Base-by-base conservation (phyloP, 352 stramenopile species). In the Pythium graminicola region DNA sequence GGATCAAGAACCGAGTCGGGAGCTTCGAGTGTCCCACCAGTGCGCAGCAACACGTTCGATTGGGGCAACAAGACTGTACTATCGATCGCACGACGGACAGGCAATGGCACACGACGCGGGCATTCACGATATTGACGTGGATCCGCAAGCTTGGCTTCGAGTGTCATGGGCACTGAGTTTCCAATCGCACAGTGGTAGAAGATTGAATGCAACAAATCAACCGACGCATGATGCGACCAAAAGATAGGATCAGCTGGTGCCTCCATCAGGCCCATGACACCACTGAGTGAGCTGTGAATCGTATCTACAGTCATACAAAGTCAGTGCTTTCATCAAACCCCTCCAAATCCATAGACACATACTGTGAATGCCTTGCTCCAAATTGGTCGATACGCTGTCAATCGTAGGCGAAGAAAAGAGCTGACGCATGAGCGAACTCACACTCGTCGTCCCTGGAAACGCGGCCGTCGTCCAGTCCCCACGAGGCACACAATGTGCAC, bases 171-270 rank as follows among this genome's bases (percentile, higher is more conserved):
- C 19, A 64, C 63, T 1, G 68, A 63, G 63, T 90, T 85, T 32
- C 79, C 81, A 20, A 92, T 64, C 6, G 75, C 60, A 35, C 84
- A 95, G 45, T 95, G 82, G 65, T 86, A 78, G 68, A 80, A 93
- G 51, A 93, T 89, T 9, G 78, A 83, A 64, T 93, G 83, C 28
- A 95, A 62, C 39, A 93, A 53, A 50, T 95, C 84, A 47, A 95
- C 69, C n/a, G 73, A 66, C 23, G 82, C 68, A 64, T 95, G 84
- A 48, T 95, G 84, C 26, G 82, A 93, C 48, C 73, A 95, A 67
- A 95, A 95, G 48, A 95, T 91, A 6, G 82, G 82, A 28, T 95
- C 84, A 1, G 81, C 73, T 3, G 83, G 77, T 11, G 84, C 77
- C 62, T 92, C 77, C 41, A 93, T 56, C 36, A 78, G 49, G 20